Percentiles rank a stretch among this genome's conserved stretches.
Evolutionary conservation across 2,329 filamentous ascomycete species (phyloP).

Genomic region (Byssoonygena ceratinophila): DNA sequence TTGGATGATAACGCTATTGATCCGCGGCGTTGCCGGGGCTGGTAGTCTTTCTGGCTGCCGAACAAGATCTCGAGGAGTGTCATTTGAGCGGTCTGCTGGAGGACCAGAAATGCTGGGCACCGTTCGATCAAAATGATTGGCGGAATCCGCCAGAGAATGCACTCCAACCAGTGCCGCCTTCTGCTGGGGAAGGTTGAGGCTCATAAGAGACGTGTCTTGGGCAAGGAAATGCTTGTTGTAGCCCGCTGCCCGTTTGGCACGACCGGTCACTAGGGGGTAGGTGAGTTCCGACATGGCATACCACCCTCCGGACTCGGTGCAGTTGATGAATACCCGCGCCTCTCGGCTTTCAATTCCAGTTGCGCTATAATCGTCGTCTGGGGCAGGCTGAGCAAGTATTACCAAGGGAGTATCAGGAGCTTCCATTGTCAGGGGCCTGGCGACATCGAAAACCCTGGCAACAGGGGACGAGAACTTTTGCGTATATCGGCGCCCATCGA

Average conservation of each 20-base stretch:
- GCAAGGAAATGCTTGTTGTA: constrained; percentile 44
- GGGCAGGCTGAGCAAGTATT: constrained; percentile 72
- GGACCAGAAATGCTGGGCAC: constrained; percentile 39
- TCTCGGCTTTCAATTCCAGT: constrained; percentile 41
- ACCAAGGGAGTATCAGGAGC: constrained; percentile 63
- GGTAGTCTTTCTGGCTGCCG: constrained; percentile 30
- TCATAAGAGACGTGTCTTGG: constrained; percentile 30
- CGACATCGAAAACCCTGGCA: constrained; percentile 79
- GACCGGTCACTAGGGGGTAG: constrained; percentile 75
- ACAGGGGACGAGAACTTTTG: constrained; percentile 66
- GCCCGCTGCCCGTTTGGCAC: constrained; percentile 47
- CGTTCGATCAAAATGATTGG: constrained; percentile 26
- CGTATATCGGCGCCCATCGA: constrained; percentile 50
- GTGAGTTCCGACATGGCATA: constrained; percentile 80
- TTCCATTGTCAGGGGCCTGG: constrained; percentile 58
- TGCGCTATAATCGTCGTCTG: constrained; percentile 33
- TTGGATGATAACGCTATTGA: constrained; percentile 35
- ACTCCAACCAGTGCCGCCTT: constrained; percentile 59
- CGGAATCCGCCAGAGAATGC: constrained; percentile 49
- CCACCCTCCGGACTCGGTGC: constrained; percentile 78
- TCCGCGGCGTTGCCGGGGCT: constrained; percentile 30
- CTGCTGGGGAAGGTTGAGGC: constrained; percentile 38
- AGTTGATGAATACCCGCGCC: constrained; percentile 71
- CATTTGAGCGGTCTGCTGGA: constrained; percentile 28
- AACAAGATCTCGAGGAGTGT: constrained; percentile 30